Evolutionary conservation across 768 basidiomycete species (phyloP), one percentile per base, ranked within the genome.

Genomic region (Termitomyces sp.): DNA sequence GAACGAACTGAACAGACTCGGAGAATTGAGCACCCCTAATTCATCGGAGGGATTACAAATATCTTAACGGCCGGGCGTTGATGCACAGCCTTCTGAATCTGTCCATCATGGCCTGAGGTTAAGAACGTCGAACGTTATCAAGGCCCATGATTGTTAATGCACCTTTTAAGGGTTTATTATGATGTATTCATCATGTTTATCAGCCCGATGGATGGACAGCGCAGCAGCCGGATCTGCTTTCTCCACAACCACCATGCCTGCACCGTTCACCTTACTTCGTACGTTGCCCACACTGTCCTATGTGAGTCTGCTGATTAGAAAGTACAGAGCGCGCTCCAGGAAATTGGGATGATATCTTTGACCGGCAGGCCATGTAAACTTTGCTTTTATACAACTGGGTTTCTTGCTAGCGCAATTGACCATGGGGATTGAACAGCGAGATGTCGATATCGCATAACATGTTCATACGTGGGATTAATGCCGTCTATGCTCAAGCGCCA

Each of bases 381-480:
- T 19, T 41, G 10, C 27, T 34, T 19, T 25, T 31, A 4, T 32
- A 23, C 32, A 9, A 46, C 7, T 7, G 17, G 9, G n/a, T 5
- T 38, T 29, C 9, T 46, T 11, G 17, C 12, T 27, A 21, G 31
- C 34, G 11, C 16, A 17, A 31, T 25, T 34, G 44, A 42, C 34
- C n/a, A 1, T 1, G 7, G 11, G 11, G 8, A 31, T 44, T 21
- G 2, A 10, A 32, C 47, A 72, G 71, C 14, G 63, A 71, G 16
- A 72, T 71, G 71, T 57, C 67, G 31, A 62, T 68, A 7, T 57
- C 66, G 0, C 70, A 73, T 48, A 71, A 71, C 55, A 63, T 60
- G 62, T 66, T 70, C 45, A 66, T 71, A 29, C 67, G 64, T 42
- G 67, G 68, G 1, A 32, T 70, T 0, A 69, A 73, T 31, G 67